phyloP scores from a whole-genome alignment of 2,329 filamentous ascomycete genomes.

The Xylaria sp. region DNA sequence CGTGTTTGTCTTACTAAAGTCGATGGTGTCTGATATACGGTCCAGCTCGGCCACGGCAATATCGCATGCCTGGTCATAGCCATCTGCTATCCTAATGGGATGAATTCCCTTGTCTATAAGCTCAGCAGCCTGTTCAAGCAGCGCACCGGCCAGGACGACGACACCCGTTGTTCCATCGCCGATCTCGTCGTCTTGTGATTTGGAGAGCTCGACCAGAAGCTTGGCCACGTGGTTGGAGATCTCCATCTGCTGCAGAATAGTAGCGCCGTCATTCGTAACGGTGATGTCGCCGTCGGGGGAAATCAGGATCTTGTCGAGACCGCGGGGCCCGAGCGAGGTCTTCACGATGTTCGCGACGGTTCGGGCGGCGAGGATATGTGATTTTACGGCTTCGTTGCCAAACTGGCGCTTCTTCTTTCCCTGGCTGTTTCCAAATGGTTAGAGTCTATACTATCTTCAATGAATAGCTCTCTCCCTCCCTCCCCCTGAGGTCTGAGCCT shows the following conservation, averaged over 20 bases:
- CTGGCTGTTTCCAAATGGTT: slow-evolving; percentile 68
- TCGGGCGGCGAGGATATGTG: slow-evolving; percentile 94
- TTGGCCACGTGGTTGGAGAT: slow-evolving; percentile 98
- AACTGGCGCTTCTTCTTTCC: slow-evolving; percentile 97
- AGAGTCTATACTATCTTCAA: slow-evolving; percentile 22
- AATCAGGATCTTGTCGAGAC: slow-evolving; percentile 98
- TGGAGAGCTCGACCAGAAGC: slow-evolving; percentile 94
- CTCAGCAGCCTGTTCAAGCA: slow-evolving; percentile 95
- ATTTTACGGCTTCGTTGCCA: slow-evolving; percentile 96
- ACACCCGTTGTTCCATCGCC: slow-evolving; percentile 98
- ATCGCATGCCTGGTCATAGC: slow-evolving; percentile 97
- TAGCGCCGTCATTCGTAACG: slow-evolving; percentile 98
- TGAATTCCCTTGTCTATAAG: slow-evolving; percentile 99
- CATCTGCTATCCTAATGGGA: slow-evolving; percentile 97
- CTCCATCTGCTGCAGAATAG: slow-evolving; percentile 98
- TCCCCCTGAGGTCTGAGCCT: background rate
- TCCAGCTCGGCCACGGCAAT: slow-evolving; percentile 94
- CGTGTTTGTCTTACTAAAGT: slow-evolving; percentile 83
- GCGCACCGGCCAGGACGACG: slow-evolving; percentile 91
- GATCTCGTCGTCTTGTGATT: slow-evolving; percentile 98
- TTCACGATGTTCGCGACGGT: slow-evolving; percentile 98
- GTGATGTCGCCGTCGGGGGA: slow-evolving; percentile 99
- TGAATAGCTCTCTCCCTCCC: background rate
- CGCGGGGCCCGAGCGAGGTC: slow-evolving; percentile 93
- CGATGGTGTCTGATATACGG: slow-evolving; percentile 88